Evolutionary conservation across 2,329 filamentous ascomycete species (phyloP).

Genomic region (Neonectria coccinea): DNA sequence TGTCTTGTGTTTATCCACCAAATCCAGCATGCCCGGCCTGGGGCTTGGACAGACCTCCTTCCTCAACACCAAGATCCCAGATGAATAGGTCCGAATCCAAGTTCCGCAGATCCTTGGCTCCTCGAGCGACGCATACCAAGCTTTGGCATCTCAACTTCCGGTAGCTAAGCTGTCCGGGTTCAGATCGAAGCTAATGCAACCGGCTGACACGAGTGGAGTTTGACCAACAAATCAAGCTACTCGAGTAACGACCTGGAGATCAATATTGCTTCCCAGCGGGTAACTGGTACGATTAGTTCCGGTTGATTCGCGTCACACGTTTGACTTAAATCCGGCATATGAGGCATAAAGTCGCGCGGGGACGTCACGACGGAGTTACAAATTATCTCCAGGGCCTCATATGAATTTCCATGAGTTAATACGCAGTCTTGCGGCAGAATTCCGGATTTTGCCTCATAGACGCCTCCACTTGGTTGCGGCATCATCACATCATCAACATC

Average conservation of each 20-base stretch:
- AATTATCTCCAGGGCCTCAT: not conserved
- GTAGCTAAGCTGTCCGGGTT: not conserved
- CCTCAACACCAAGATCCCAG: too few species aligned
- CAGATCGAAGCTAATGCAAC: not conserved
- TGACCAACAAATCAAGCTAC: not conserved
- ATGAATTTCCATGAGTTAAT: not conserved
- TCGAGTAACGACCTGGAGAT: not conserved
- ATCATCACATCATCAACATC: not conserved
- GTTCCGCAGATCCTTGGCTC: too few species aligned
- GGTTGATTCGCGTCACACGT: not conserved
- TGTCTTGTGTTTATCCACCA: too few species aligned
- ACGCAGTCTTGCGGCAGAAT: not conserved
- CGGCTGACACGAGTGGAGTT: not conserved
- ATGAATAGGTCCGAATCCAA: too few species aligned
- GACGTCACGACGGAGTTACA: not conserved
- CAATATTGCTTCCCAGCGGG: not conserved
- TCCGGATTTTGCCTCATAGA: not conserved
- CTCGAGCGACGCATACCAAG: too few species aligned
- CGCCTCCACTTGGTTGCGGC: not conserved
- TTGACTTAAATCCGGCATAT: not conserved
- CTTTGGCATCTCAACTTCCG: too few species aligned
- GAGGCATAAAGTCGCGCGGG: not conserved
- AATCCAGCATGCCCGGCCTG: too few species aligned
- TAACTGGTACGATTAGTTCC: not conserved
- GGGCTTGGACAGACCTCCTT: too few species aligned